These are phyloP conservation scores for Colletotrichum tropicicola DNA, from an alignment of 2,329 filamentous ascomycete species.

Conservation along the genomic window DNA sequence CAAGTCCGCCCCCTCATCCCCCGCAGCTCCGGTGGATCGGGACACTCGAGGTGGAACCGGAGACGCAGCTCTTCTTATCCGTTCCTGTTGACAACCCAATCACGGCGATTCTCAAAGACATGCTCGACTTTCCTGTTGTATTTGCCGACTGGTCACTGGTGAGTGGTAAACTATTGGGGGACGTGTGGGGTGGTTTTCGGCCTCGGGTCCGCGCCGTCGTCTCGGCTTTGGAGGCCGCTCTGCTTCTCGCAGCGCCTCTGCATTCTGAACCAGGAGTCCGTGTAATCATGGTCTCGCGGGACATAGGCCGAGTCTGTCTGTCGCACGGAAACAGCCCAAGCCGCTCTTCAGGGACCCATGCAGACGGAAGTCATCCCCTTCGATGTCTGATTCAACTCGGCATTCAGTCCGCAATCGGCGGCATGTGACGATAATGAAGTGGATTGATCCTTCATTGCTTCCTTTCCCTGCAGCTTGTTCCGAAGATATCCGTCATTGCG, in stretches of 20 bases:
- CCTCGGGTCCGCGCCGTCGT: conserved; percentile 8
- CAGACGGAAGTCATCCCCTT: too few relatives aligned
- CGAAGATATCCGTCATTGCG: too few relatives aligned
- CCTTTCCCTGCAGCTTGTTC: too few relatives aligned
- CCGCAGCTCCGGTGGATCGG: conserved; percentile 1
- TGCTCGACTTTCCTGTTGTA: neutral
- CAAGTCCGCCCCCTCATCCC: neutral
- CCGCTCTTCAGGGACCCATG: too few relatives aligned
- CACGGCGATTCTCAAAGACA: neutral
- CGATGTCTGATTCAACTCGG: too few relatives aligned
- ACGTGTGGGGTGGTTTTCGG: conserved; percentile 5
- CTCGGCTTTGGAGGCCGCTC: neutral
- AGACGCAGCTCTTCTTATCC: neutral
- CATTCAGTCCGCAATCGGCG: neutral
- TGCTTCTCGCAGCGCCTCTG: neutral
- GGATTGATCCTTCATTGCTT: too few relatives aligned
- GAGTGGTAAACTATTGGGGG: conserved; percentile 2
- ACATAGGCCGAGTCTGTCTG: neutral
- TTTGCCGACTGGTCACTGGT: neutral
- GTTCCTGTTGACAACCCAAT: neutral
- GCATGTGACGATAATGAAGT: neutral
- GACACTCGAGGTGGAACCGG: neutral
- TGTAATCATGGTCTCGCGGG: neutral
- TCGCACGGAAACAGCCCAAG: too few relatives aligned
- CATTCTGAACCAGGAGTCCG: too few relatives aligned